A percentile compares a stretch with the other conserved stretches of the same genome.
phyloP scores from a whole-genome alignment of 148 eudicot species.

The Vaccinium myrtillus region DNA sequence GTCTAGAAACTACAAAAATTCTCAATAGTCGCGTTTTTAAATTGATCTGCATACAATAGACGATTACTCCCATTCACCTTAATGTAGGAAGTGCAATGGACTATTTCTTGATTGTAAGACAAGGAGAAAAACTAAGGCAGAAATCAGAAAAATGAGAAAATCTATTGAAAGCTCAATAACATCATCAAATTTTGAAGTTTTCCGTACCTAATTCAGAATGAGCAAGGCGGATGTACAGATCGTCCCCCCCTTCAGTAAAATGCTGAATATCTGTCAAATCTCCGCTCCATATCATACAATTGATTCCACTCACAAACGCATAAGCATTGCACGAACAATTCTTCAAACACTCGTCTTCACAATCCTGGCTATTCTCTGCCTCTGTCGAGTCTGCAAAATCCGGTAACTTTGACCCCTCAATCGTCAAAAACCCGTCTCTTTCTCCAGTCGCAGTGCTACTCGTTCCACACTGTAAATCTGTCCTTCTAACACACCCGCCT shows the following conservation, averaged over 20 bases:
- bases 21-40: no score
- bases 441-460: constrained; percentile 23
- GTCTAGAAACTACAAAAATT: background rate
- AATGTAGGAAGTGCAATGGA: no score
- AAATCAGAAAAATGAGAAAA: no score
- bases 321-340: constrained; percentile 63
- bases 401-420: constrained; percentile 48
- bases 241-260: constrained; percentile 37
- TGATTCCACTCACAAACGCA: constrained; percentile 39
- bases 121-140: no score
- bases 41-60: no score
- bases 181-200: background rate
- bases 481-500: constrained; percentile 55
- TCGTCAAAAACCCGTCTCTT: constrained; percentile 39
- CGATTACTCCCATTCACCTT: no score
- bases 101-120: no score
- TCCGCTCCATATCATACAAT: constrained; percentile 54
- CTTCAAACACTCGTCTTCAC: constrained; percentile 38
- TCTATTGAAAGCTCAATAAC: background rate
- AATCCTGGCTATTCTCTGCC: constrained; percentile 8
- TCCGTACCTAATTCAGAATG: constrained; percentile 49
- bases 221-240: constrained; percentile 44
- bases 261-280: constrained; percentile 49
- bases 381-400: constrained; percentile 42
- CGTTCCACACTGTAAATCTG: constrained; percentile 29